Evolutionary conservation across 768 basidiomycete species (phyloP).

Genomic region (Postia placenta): DNA sequence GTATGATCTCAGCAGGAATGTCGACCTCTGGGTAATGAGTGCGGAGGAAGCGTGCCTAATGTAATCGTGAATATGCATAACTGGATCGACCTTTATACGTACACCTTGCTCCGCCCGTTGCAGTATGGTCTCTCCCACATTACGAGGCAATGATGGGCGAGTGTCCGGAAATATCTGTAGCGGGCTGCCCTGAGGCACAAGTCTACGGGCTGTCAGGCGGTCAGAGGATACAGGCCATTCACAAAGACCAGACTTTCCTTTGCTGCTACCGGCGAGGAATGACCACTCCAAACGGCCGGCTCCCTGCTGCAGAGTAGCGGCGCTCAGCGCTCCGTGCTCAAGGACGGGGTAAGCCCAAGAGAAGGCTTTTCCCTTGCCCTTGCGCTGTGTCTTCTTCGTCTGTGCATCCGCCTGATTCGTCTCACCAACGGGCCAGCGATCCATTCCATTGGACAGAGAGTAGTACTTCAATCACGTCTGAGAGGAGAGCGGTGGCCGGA

Average conservation of each 20-base stretch:
- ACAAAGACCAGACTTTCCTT: slow-evolving; percentile 17
- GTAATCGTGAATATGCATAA: neutral
- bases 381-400: slow-evolving; percentile 17
- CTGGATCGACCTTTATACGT: slow-evolving; percentile 15
- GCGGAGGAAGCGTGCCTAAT: slow-evolving; percentile 65
- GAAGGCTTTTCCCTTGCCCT: slow-evolving; percentile 26
- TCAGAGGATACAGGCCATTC: neutral
- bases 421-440: slow-evolving; percentile 60
- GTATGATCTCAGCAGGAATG: slow-evolving; percentile 61
- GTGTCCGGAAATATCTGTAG: slow-evolving; percentile 56
- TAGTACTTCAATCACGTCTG: too few species aligned
- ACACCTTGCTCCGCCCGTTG: slow-evolving; percentile 67
- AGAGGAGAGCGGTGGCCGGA: neutral
- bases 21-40: slow-evolving; percentile 70
- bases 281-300: slow-evolving; percentile 48
- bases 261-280: slow-evolving; percentile 28
- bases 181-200: slow-evolving; percentile 26
- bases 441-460: slow-evolving; percentile 59
- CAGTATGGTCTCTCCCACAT: slow-evolving; percentile 23
- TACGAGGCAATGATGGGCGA: slow-evolving; percentile 31
- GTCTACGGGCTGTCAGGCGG: slow-evolving; percentile 22
- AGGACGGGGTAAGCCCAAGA: slow-evolving; percentile 44
- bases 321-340: slow-evolving; percentile 49
- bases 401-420: slow-evolving; percentile 21
- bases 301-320: slow-evolving; percentile 45